Conservation (phyloP, 495 filamentous ascomycete species). For the Aspergillus olivimuriae region DNA sequence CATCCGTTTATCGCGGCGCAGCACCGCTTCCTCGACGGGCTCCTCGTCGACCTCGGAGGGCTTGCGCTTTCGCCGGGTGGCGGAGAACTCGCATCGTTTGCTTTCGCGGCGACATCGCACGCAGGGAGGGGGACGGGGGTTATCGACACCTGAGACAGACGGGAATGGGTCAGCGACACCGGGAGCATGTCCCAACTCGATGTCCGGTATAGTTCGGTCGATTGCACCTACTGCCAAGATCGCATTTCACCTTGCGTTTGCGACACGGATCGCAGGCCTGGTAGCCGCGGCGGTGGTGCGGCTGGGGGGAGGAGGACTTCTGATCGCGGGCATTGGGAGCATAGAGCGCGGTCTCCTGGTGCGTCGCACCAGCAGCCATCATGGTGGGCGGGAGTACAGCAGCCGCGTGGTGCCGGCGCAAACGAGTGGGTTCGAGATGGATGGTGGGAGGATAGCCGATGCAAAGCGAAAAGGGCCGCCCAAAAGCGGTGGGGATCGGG, state of each 20-base stretch:
- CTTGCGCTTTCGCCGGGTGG: slow-evolving; percentile 90
- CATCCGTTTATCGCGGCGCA: slow-evolving; percentile 48
- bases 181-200: too few relatives aligned
- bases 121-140: slow-evolving; percentile 89
- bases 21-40: slow-evolving; percentile 35
- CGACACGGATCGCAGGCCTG: slow-evolving; percentile 90
- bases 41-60: slow-evolving; percentile 56
- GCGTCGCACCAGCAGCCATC: slow-evolving; percentile 14
- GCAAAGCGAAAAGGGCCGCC: slow-evolving; percentile 40
- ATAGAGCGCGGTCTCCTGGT: slow-evolving; percentile 13
- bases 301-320: slow-evolving; percentile 28
- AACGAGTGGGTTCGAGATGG: slow-evolving; percentile 21
- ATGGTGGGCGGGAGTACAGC: slow-evolving; percentile 8
- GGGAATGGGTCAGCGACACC: slow-evolving; percentile 1
- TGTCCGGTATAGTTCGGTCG: too few relatives aligned
- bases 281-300: slow-evolving; percentile 67
- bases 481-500: slow-evolving; percentile 31
- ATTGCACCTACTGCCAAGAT: slow-evolving; percentile 83
- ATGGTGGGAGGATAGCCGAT: slow-evolving; percentile 26
- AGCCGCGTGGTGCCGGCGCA: slow-evolving; percentile 12
- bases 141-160: slow-evolving; percentile 59
- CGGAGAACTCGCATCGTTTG: slow-evolving; percentile 95
- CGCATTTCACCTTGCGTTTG: slow-evolving; percentile 87
- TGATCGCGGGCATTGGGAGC: slow-evolving; percentile 10
- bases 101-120: slow-evolving; percentile 86